Evolutionary conservation across 495 filamentous ascomycete genomes (phyloP).

Genomic region (Penicillium verhagenii): DNA sequence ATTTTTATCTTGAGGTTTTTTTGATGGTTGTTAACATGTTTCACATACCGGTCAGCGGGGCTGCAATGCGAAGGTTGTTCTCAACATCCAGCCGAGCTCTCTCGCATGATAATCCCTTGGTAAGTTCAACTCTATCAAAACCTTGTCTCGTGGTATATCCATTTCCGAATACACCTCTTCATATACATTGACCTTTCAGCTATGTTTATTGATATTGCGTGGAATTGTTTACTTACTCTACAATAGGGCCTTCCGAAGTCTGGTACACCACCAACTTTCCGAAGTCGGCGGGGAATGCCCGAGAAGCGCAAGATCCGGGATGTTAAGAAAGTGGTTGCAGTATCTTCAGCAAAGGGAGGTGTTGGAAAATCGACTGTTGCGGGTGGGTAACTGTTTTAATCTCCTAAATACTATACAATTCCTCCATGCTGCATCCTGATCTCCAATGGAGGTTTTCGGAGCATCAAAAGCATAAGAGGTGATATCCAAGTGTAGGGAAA

Average conservation of each 20-base stretch:
- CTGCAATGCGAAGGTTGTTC: constrained; percentile 45
- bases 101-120: constrained; percentile 90
- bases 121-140: constrained; percentile 34
- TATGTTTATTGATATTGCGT: background rate
- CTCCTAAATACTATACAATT: background rate
- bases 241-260: constrained; percentile 76
- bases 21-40: constrained; percentile 11
- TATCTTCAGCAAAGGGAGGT: constrained; percentile 94
- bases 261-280: constrained; percentile 68
- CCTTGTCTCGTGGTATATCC: background rate
- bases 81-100: constrained; percentile 63
- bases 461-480: too few species aligned
- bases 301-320: constrained; percentile 73
- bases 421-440: background rate
- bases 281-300: constrained; percentile 81
- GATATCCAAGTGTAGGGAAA: background rate
- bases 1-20: background rate
- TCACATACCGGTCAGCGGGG: background rate
- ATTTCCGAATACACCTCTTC: background rate
- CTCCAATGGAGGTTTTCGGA: background rate
- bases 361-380: constrained; percentile 96
- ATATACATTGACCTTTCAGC: background rate
- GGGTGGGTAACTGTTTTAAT: constrained; percentile 42
- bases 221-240: background rate
- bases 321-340: constrained; percentile 83